Evolutionary conservation across 805 yeast genomes (phyloP).

Genomic region (Suhomyces xylopsoci): DNA sequence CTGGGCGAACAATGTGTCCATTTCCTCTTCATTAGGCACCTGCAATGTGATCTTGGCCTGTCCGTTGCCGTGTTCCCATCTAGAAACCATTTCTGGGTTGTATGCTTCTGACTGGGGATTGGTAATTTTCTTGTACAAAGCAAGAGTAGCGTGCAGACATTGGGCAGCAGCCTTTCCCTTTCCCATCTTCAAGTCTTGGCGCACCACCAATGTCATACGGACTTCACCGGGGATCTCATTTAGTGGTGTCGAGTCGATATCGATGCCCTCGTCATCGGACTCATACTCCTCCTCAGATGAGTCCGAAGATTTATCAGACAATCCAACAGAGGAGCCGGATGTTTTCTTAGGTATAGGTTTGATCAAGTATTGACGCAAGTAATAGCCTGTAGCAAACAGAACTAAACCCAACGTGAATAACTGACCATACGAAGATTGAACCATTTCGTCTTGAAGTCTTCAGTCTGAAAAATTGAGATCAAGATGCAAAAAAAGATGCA

Average conservation of each 20-base stretch:
- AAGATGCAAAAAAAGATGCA: not conserved
- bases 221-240: constrained; percentile 76
- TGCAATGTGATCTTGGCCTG: constrained; percentile 93
- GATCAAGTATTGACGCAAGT: constrained; percentile 17
- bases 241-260: constrained; percentile 56
- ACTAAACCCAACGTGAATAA: constrained; percentile 31
- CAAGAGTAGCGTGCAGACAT: constrained; percentile 96
- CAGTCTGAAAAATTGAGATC: not conserved
- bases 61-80: constrained; percentile 79
- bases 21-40: constrained; percentile 61
- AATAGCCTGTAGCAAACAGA: constrained; percentile 37
- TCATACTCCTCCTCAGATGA: constrained; percentile 36
- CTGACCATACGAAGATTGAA: constrained; percentile 12
- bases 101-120: constrained; percentile 49
- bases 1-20: constrained; percentile 74
- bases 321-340: not conserved
- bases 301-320: not conserved
- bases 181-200: constrained; percentile 87
- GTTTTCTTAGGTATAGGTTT: constrained; percentile 13
- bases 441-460: constrained; percentile 1
- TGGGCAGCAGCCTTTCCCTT: constrained; percentile 98
- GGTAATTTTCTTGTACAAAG: constrained; percentile 71
- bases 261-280: constrained; percentile 51
- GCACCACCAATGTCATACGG: constrained; percentile 80
- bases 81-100: constrained; percentile 58